phyloP scores from a whole-genome alignment of 768 basidiomycete genomes.

The Termitomyces heimii region DNA sequence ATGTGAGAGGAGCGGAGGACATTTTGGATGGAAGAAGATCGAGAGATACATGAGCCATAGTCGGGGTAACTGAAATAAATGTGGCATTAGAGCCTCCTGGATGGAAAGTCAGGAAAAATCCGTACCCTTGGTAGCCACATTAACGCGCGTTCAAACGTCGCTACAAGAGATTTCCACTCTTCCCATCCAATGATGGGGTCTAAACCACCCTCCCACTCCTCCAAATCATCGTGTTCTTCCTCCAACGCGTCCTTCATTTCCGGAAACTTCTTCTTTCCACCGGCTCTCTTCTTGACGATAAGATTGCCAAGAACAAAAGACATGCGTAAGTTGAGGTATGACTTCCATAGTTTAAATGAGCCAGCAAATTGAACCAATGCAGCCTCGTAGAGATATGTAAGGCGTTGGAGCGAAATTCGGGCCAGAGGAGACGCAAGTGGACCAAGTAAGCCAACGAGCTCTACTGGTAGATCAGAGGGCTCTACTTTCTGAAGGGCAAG shows the following conservation, averaged over 20 bases:
- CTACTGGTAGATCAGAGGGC: conserved; percentile 40
- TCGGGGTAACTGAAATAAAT: conserved; percentile 66
- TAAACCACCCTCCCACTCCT: conserved; percentile 82
- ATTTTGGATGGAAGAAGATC: conserved; percentile 83
- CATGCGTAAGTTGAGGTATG: conserved; percentile 81
- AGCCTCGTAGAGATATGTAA: conserved; percentile 91
- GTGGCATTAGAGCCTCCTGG: background rate
- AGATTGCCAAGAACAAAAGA: conserved; percentile 80
- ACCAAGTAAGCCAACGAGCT: conserved; percentile 60
- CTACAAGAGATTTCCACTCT: conserved; percentile 89
- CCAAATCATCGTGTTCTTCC: conserved; percentile 73
- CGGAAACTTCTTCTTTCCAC: conserved; percentile 88
- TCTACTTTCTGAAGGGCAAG: conserved; percentile 52
- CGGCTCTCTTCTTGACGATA: conserved; percentile 66
- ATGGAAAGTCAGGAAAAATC: background rate
- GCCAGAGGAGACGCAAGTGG: conserved; percentile 70
- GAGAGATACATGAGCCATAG: conserved; percentile 93
- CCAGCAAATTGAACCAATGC: conserved; percentile 83
- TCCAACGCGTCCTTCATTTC: conserved; percentile 88
- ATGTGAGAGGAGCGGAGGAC: conserved; percentile 77
- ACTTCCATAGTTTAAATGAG: conserved; percentile 95
- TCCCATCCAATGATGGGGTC: conserved; percentile 92
- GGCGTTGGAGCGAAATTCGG: conserved; percentile 72
- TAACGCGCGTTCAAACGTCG: conserved; percentile 86
- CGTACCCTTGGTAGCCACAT: conserved; percentile 91